Base-by-base conservation (phyloP, 768 basidiomycete genomes). In the Agrocybe praecox region DNA sequence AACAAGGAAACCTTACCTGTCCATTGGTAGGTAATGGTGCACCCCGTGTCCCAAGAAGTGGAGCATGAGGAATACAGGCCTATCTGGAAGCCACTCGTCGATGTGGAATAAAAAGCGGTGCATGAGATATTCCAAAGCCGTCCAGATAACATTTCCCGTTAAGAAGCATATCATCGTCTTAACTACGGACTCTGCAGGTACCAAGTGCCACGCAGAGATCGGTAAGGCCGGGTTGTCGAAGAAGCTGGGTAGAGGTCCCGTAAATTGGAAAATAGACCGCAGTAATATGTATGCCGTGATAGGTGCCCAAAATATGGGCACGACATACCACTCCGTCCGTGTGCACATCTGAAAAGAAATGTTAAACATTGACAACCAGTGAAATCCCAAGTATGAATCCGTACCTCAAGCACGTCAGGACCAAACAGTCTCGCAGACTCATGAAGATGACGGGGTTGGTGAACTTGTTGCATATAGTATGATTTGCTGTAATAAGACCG, bases 71-170 rank as follows among this genome's bases (percentile, higher is more conserved):
- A 89, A 92, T 50, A 76, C 74, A 6, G 89, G 88, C 55, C 76
- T 79, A 72, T 99, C 97, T 2, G 97, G 97, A 19, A 99, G 82
- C 66, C 80, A 72, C 9, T 85, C 80, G 67, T 99, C 97, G 64
- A 99, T 76, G 72, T 99, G 97, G 86, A 99, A 99, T 49, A 99
- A 75, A 85, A 98, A 98, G 42, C 97, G 89, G 73, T 99, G 97
- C 66, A 99, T 75, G 12, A 80, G 76, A 69, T 98, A 99, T 73
- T 98, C 97, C 70, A 97, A 74, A 56, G 97, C 69, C 0, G 97
- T 98, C 96, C 96, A 99, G 54, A 96, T 79, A 49, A 97, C 29
- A 69, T 93, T 95, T 6, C 97, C 97, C 42, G 86, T 49, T 57
- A 94, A 70, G 79, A 96, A 98, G 72, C 87, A 96, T 0, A 74